Percentiles rank a stretch among this genome's conserved stretches.
These are phyloP conservation scores for Bigelowiella natans DNA, from an alignment of 78 protist genomes.

Conservation along the genomic window DNA sequence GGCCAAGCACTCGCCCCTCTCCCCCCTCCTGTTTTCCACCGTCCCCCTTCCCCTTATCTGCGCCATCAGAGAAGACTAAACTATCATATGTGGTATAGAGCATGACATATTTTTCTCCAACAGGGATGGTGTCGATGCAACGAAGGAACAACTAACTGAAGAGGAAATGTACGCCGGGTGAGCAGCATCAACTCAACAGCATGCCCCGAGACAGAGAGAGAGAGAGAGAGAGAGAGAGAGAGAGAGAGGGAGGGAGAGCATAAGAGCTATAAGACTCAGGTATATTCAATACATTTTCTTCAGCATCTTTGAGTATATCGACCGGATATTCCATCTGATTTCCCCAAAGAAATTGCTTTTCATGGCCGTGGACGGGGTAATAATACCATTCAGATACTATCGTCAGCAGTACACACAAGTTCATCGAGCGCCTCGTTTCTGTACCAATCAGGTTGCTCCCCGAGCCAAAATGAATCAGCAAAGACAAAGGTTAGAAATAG, in stretches of 20 bases:
- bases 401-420: neutral
- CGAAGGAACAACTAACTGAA: neutral
- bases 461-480: constrained; percentile 95
- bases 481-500: constrained; percentile 44
- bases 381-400: neutral
- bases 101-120: too few species aligned
- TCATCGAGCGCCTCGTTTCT: neutral
- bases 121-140: neutral
- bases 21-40: neutral
- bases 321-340: constrained; percentile 37
- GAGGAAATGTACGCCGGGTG: neutral
- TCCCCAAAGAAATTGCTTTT: constrained; percentile 36
- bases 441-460: constrained; percentile 88
- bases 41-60: neutral
- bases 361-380: constrained; percentile 83
- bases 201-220: neutral
- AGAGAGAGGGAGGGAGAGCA: neutral
- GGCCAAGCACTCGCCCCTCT: too few species aligned
- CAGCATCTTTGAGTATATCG: constrained; percentile 64
- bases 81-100: too few species aligned
- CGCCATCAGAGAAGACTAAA: too few species aligned
- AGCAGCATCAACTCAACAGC: too few species aligned
- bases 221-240: neutral
- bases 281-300: constrained; percentile 64
- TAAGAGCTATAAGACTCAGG: neutral